A percentile compares a stretch with the other conserved stretches of the same genome.
phyloP scores from a whole-genome alignment of 768 basidiomycete genomes.

The Asterophora parasitica region DNA sequence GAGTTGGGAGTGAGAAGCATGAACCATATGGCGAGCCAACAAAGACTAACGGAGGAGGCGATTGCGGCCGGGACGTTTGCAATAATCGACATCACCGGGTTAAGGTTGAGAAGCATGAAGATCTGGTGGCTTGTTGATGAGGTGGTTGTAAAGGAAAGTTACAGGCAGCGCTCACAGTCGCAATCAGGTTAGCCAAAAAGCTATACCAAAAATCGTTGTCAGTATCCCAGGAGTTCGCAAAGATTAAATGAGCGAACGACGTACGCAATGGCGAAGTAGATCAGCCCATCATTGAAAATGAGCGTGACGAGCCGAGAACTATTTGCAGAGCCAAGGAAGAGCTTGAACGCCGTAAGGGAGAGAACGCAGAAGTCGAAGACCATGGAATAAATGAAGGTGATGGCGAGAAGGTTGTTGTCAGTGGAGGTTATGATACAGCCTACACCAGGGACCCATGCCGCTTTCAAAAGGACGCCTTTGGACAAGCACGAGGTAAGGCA shows the following conservation, averaged over 20 bases:
- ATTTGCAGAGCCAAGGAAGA: conserved; percentile 38
- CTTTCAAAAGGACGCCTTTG: conserved; percentile 55
- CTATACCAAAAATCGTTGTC: conserved; percentile 28
- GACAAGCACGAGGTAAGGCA: neutral
- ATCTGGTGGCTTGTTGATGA: conserved; percentile 21
- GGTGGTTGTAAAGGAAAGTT: neutral
- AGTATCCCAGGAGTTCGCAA: conserved; percentile 2
- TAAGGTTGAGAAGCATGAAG: conserved; percentile 66
- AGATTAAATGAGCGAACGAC: conserved; percentile 19
- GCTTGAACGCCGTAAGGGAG: conserved; percentile 56
- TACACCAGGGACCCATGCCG: conserved; percentile 42
- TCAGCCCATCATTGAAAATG: conserved; percentile 68
- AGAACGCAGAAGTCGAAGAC: conserved; percentile 63
- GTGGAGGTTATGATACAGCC: conserved; percentile 59
- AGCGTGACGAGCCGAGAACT: conserved; percentile 57
- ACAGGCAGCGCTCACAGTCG: conserved; percentile 43
- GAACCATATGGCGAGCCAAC: neutral
- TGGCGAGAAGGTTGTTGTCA: conserved; percentile 54
- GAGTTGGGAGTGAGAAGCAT: conserved; percentile 1
- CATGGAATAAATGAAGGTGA: conserved; percentile 73
- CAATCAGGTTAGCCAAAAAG: conserved; percentile 63
- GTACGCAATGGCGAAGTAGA: conserved; percentile 70
- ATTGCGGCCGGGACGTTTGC: conserved; percentile 71
- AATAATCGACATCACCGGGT: conserved; percentile 70
- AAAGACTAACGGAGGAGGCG: conserved; percentile 50